Evolutionary conservation across 2,329 filamentous ascomycete genomes (phyloP), one percentile per base, ranked within the genome.

Genomic region (Neonectria hederae): DNA sequence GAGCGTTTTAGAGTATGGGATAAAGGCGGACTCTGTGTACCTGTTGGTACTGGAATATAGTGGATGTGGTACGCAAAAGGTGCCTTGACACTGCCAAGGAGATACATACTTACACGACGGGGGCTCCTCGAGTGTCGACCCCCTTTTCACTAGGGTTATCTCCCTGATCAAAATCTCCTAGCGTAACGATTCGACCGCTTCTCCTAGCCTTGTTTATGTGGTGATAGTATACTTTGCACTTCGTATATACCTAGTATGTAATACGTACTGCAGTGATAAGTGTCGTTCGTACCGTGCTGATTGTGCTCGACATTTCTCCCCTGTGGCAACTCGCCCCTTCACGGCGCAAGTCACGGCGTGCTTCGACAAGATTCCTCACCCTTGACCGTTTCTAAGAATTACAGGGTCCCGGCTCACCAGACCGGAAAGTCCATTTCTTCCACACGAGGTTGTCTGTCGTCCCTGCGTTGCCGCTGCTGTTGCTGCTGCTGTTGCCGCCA

Each of bases 341-440:
- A 63, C 26, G 54, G 42, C 42, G 54, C 30, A 55, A 24, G 42
- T 38, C 35, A 32, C 45, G 42, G 42, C n/a, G n/a, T n/a, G n/a
- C 49, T 43, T 60, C 42, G 55, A 35, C 62, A 38, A 53, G 46
- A 48, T 26, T 59, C 57, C 59, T 28, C 60, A 54, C 45, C 53
- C 52, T 62, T 58, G 49, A 58, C 48, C 48, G 17, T 21, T 26
- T 51, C 19, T 6, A 22, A n/a, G 54, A n/a, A n/a, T n/a, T 35
- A 54, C 59, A 54, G 42, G 52, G 30, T 46, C 28, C 46, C 53
- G 45, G 40, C 52, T 62, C 61, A 74, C 72, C 71, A 74, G 42
- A 74, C 72, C 42, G 61, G 67, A 61, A 74, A 74, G 58, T 74
- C 69, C 70, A 72, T 65, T 51, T 71, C 69, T 30, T 70, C 69